Evolutionary conservation across 2,329 filamentous ascomycete species (phyloP).

Genomic region (Rhynchosporium graminicola): DNA sequence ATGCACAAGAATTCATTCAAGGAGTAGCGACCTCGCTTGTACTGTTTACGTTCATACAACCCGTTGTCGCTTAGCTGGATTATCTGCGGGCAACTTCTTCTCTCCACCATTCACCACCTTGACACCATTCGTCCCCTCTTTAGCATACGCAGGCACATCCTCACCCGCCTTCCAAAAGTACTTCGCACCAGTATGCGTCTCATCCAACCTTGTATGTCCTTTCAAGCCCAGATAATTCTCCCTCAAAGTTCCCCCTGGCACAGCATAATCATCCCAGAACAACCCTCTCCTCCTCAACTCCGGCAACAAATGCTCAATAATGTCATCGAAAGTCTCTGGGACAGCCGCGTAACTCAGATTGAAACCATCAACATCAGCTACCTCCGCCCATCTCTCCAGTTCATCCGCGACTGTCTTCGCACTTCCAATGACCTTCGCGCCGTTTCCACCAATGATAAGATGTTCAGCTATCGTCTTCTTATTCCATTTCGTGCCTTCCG

Average conservation of each 20-base stretch:
- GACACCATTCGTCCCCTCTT: constrained; percentile 7
- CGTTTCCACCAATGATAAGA: constrained; percentile 34
- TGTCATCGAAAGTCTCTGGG: constrained; percentile 67
- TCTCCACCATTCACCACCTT: constrained; percentile 12
- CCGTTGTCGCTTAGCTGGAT: constrained; percentile 11
- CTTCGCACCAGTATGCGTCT: constrained; percentile 51
- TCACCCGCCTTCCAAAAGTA: constrained; percentile 45
- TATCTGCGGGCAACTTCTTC: constrained; percentile 1
- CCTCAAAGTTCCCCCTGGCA: constrained; percentile 59
- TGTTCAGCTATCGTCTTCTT: constrained; percentile 39
- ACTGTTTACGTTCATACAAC: background rate
- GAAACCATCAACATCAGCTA: constrained; percentile 36
- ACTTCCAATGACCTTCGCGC: constrained; percentile 33
- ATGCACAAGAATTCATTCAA: too few species aligned
- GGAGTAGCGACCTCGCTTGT: too few species aligned
- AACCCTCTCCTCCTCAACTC: constrained; percentile 61
- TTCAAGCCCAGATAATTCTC: constrained; percentile 58
- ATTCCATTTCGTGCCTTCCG: constrained; percentile 40
- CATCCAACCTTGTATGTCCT: constrained; percentile 52
- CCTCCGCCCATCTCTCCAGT: constrained; percentile 34
- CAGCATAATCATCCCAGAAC: constrained; percentile 53
- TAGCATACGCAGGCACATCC: constrained; percentile 27
- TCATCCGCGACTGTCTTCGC: constrained; percentile 33
- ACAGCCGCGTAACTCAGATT: constrained; percentile 45
- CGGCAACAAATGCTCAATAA: constrained; percentile 64